Evolutionary conservation across 441 rosid species (phyloP).

Genomic region (Erodium texanum): DNA sequence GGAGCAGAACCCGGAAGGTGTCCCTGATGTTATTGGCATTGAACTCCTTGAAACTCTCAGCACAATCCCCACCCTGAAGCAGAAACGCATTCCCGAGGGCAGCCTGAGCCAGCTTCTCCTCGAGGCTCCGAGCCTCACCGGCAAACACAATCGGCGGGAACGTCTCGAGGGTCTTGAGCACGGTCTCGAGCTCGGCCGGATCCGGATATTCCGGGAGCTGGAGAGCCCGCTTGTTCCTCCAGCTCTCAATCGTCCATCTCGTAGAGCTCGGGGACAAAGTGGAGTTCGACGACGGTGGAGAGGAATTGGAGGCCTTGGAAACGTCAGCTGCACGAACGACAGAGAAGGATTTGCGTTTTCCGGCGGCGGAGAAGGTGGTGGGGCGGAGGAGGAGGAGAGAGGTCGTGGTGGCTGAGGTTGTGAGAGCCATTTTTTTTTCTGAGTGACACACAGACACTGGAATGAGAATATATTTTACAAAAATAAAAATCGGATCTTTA

Average conservation of each 20-base stretch:
- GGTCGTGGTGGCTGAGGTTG: not conserved
- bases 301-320: constrained; percentile 17
- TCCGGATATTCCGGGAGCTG: constrained; percentile 30
- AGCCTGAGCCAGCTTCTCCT: constrained; percentile 34
- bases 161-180: constrained; percentile 21
- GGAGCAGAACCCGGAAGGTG: constrained; percentile 44
- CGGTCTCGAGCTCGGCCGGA: constrained; percentile 18
- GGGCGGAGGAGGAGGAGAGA: not conserved
- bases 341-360: not conserved
- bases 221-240: constrained; percentile 26
- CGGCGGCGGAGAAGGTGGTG: not conserved
- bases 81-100: constrained; percentile 47
- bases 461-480: not conserved
- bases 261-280: constrained; percentile 13
- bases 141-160: constrained; percentile 29
- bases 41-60: constrained; percentile 57
- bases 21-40: constrained; percentile 50
- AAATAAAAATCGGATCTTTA: not conserved
- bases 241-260: constrained; percentile 24
- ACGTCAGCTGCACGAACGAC: not conserved
- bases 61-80: constrained; percentile 51
- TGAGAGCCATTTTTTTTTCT: constrained; percentile 15
- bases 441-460: not conserved
- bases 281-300: constrained; percentile 16
- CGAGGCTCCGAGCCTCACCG: constrained; percentile 29